Evolutionary conservation across 176 grass and related monocot genomes (phyloP).

Genomic region (Thinopyrum elongatum): DNA sequence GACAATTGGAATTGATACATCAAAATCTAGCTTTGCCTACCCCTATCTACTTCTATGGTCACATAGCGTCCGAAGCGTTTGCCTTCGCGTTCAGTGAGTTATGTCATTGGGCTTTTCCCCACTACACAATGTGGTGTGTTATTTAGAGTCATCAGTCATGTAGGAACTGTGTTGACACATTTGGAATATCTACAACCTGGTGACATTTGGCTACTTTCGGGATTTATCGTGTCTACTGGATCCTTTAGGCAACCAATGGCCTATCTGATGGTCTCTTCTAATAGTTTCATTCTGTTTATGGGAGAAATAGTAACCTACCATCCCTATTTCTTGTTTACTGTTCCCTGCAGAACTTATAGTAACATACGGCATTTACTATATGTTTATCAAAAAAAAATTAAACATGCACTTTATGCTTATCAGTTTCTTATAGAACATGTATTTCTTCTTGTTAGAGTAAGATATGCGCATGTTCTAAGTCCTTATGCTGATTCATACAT

Average conservation of each 20-base stretch:
- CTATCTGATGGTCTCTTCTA: no score
- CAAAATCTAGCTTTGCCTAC: not conserved
- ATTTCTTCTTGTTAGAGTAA: no score
- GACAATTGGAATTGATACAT: not conserved
- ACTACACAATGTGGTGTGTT: no score
- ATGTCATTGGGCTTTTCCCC: not conserved
- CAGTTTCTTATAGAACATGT: no score
- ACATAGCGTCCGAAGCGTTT: not conserved
- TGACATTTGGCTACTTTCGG: slow-evolving; percentile 34
- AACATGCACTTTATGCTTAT: no score
- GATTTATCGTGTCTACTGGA: slow-evolving; percentile 25
- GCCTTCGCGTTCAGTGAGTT: not conserved
- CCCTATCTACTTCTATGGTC: not conserved
- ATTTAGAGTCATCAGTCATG: not conserved
- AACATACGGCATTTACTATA: no score
- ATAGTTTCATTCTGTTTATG: no score
- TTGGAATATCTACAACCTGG: slow-evolving; percentile 26
- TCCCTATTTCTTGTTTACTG: no score
- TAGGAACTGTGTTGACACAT: not conserved
- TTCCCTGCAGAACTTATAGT: no score
- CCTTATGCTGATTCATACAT: not conserved
- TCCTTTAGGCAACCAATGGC: slow-evolving; percentile 39
- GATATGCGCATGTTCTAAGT: no score
- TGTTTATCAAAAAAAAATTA: no score
- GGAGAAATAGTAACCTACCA: no score